These are phyloP conservation scores for Neurospora sp. DNA, from an alignment of 495 filamentous ascomycete genomes.

Conservation along the genomic window DNA sequence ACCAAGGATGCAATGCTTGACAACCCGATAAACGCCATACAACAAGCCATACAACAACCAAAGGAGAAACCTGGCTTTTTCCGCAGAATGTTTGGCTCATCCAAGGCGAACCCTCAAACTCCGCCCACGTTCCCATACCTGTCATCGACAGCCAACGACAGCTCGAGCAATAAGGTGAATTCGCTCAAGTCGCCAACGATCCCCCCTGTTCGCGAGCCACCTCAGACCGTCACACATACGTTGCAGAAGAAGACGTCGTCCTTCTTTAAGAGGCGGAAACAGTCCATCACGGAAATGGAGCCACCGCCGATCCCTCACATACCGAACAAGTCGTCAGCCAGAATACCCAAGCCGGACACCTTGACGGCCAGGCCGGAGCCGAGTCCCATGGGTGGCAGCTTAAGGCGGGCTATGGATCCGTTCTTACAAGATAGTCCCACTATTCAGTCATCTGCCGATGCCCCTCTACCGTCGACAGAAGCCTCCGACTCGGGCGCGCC, in stretches of 20 bases:
- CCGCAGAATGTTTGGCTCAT: conserved; percentile 70
- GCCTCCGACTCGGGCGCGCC: not conserved
- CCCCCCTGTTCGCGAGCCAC: conserved; percentile 39
- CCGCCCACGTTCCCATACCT: conserved; percentile 14
- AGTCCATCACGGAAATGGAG: conserved; percentile 51
- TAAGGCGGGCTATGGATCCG: conserved; percentile 84
- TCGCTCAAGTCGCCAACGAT: conserved; percentile 31
- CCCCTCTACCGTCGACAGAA: conserved; percentile 7
- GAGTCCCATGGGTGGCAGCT: conserved; percentile 72
- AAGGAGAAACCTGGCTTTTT: conserved; percentile 86
- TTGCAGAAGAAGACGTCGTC: conserved; percentile 83
- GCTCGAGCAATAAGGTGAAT: conserved; percentile 5
- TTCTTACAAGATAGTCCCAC: conserved; percentile 45
- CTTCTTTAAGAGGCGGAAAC: conserved; percentile 90
- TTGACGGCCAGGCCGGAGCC: conserved; percentile 20
- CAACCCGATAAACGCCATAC: conserved; percentile 13
- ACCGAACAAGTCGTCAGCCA: conserved; percentile 18
- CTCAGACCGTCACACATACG: conserved; percentile 36
- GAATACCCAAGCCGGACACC: conserved; percentile 19
- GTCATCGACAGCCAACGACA: conserved; percentile 12
- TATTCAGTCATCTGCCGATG: conserved; percentile 12
- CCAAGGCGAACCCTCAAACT: conserved; percentile 25
- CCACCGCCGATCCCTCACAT: conserved; percentile 31
- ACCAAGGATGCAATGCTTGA: conserved; percentile 35
- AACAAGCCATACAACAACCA: conserved; percentile 14